phyloP scores from a whole-genome alignment of 371 early-diverging fungal genomes.

The Apophysomyces trapeziformis region DNA sequence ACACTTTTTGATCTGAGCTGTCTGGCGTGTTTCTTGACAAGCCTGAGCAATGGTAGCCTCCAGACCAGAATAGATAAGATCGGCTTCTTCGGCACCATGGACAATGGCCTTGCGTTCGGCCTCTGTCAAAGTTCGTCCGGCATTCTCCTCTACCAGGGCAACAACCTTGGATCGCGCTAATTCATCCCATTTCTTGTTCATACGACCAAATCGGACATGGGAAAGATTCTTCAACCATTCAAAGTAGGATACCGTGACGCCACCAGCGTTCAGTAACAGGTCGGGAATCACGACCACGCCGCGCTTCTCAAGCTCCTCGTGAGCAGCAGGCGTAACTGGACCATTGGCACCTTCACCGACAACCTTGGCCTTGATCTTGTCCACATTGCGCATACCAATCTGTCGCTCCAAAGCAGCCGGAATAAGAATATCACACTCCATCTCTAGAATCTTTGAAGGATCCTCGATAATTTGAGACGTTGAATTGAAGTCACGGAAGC shows the following conservation, averaged over 20 bases:
- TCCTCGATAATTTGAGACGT: conserved; percentile 64
- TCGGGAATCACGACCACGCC: conserved; percentile 83
- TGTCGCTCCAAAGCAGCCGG: conserved; percentile 90
- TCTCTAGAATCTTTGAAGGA: conserved; percentile 72
- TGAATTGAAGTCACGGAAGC: conserved; percentile 73
- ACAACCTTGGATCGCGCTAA: conserved; percentile 77
- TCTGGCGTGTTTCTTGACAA: conserved; percentile 64
- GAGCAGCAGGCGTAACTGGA: conserved; percentile 82
- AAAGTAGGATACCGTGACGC: conserved; percentile 88
- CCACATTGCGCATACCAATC: conserved; percentile 79
- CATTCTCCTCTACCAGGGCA: conserved; percentile 79
- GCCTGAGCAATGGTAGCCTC: conserved; percentile 91
- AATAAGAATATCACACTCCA: conserved; percentile 85
- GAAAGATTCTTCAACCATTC: conserved; percentile 87
- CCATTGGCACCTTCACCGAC: conserved; percentile 92
- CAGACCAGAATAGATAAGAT: conserved; percentile 88
- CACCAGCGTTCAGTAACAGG: conserved; percentile 85
- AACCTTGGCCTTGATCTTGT: conserved; percentile 83
- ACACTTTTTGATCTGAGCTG: conserved; percentile 63
- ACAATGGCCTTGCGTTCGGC: conserved; percentile 48
- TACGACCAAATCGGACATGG: conserved; percentile 89
- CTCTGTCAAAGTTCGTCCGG: conserved; percentile 49
- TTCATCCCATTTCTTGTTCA: conserved; percentile 93
- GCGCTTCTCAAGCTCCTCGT: conserved; percentile 68
- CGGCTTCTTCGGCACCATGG: conserved; percentile 91